phyloP scores from a whole-genome alignment of 306 rosid genomes.

The Neltuma alba region DNA sequence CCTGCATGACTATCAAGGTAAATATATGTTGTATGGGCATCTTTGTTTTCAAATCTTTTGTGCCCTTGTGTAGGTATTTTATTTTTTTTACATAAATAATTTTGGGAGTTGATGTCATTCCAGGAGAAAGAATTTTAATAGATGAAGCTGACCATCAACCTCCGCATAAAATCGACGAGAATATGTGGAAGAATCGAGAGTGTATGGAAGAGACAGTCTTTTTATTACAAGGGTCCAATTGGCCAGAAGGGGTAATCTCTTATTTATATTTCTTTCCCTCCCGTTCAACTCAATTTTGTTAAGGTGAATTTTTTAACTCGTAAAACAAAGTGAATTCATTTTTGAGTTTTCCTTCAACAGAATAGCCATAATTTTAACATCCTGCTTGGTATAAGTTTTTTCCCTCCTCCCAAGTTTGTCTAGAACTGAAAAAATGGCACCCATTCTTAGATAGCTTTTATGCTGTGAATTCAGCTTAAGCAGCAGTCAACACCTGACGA shows the following conservation, averaged over 20 bases:
- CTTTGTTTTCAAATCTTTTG: not conserved
- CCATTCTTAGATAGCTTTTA: slow-evolving; percentile 24
- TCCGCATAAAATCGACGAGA: slow-evolving; percentile 96
- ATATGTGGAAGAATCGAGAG: slow-evolving; percentile 98
- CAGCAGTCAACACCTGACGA: slow-evolving; percentile 54
- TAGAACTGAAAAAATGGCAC: slow-evolving; percentile 1
- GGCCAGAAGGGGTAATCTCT: slow-evolving; percentile 68
- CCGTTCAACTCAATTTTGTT: slow-evolving; percentile 14
- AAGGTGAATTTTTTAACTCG: slow-evolving; percentile 12
- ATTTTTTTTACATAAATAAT: not conserved
- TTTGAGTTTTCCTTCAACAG: slow-evolving; percentile 21
- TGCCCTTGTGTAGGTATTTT: not conserved
- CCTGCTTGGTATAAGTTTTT: slow-evolving; percentile 2
- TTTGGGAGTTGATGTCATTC: slow-evolving; percentile 34
- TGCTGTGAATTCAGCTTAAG: slow-evolving; percentile 63
- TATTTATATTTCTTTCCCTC: not conserved
- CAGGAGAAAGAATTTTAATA: slow-evolving; percentile 58
- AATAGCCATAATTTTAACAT: not conserved
- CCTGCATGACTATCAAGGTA: not conserved
- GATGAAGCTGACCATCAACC: slow-evolving; percentile 60
- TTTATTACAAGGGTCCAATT: slow-evolving; percentile 67
- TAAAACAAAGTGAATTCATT: slow-evolving; percentile 2
- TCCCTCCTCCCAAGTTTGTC: not conserved
- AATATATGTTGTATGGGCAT: not conserved
- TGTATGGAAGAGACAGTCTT: slow-evolving; percentile 79